These are phyloP conservation scores for Sporisorium sorghi DNA, from an alignment of 1,284 basidiomycete genomes.

Conservation along the genomic window DNA sequence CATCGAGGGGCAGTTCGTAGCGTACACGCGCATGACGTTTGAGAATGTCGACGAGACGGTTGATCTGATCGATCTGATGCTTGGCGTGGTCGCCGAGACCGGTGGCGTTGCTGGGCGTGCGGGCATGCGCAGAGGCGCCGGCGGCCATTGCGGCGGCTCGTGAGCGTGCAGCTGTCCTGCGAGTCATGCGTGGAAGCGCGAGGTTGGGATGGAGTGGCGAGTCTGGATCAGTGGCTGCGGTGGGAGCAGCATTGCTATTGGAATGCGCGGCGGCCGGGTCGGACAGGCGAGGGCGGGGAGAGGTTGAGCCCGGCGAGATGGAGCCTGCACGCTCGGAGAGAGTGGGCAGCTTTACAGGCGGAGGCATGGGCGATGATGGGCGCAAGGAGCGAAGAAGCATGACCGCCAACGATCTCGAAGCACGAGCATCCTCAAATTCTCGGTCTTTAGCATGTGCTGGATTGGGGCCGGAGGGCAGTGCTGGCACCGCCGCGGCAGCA, in stretches of 20 bases:
- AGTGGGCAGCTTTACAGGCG: constrained; percentile 26
- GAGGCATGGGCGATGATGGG: constrained; percentile 34
- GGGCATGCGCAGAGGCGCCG: constrained; percentile 35
- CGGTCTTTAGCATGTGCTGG: constrained; percentile 13
- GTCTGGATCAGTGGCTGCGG: constrained; percentile 15
- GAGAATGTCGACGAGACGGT: constrained; percentile 78
- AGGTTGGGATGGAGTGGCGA: constrained; percentile 31
- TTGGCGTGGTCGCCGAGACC: constrained; percentile 54
- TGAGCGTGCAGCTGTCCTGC: constrained; percentile 39
- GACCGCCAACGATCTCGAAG: constrained; percentile 36
- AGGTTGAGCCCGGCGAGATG: constrained; percentile 11
- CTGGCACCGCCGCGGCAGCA: neutral
- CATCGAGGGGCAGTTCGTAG: constrained; percentile 79
- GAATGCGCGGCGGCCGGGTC: neutral
- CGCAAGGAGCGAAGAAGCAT: constrained; percentile 46
- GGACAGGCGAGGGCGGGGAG: constrained; percentile 4
- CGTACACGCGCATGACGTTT: constrained; percentile 80
- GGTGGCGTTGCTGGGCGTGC: constrained; percentile 55
- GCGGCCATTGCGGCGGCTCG: constrained; percentile 48
- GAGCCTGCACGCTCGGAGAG: constrained; percentile 22
- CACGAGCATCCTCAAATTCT: constrained; percentile 44
- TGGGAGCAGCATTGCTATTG: constrained; percentile 1
- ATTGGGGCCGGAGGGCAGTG: constrained; percentile 2
- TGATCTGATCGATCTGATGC: constrained; percentile 70
- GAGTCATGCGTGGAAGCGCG: constrained; percentile 33